These are phyloP conservation scores for Sporobolomyces pararoseus DNA, from an alignment of 768 basidiomycete genomes.

Conservation along the genomic window DNA sequence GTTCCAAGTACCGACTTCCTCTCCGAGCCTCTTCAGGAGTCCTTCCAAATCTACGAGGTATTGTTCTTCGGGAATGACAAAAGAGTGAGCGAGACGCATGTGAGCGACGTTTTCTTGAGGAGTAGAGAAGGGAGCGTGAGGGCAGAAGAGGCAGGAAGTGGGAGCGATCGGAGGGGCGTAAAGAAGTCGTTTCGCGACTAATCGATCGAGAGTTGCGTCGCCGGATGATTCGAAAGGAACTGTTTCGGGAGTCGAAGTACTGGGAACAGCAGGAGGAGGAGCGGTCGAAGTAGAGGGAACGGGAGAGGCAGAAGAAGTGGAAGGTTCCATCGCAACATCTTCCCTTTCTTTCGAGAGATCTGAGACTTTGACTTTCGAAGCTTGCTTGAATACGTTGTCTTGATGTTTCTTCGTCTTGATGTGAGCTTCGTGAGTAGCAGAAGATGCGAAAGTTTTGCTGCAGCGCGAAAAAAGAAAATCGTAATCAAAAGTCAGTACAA, in stretches of 20 bases:
- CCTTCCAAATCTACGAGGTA: constrained; percentile 80
- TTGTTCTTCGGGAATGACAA: constrained; percentile 92
- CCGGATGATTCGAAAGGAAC: constrained; percentile 33
- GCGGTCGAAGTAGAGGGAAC: constrained; percentile 27
- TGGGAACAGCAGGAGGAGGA: constrained; percentile 9
- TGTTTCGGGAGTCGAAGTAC: not conserved
- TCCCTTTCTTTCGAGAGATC: constrained; percentile 13
- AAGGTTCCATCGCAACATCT: constrained; percentile 12
- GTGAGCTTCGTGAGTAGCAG: constrained; percentile 85
- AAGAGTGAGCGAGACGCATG: constrained; percentile 83
- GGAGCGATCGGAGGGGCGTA: constrained; percentile 50
- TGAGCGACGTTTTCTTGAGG: constrained; percentile 70
- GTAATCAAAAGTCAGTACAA: too few relatives aligned
- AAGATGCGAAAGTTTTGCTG: constrained; percentile 83
- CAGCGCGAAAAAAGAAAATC: not conserved
- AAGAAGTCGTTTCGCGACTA: constrained; percentile 43
- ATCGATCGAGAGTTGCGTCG: constrained; percentile 38
- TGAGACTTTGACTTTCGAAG: constrained; percentile 34
- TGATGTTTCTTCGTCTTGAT: constrained; percentile 83
- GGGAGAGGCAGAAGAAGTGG: constrained; percentile 19
- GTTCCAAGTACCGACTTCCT: constrained; percentile 90
- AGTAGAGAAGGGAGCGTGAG: constrained; percentile 52
- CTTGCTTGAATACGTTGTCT: constrained; percentile 62
- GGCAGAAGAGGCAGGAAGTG: constrained; percentile 83
- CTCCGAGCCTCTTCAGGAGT: constrained; percentile 76